Base-by-base conservation (phyloP, 1,284 basidiomycete species). In the Somion occarium region DNA sequence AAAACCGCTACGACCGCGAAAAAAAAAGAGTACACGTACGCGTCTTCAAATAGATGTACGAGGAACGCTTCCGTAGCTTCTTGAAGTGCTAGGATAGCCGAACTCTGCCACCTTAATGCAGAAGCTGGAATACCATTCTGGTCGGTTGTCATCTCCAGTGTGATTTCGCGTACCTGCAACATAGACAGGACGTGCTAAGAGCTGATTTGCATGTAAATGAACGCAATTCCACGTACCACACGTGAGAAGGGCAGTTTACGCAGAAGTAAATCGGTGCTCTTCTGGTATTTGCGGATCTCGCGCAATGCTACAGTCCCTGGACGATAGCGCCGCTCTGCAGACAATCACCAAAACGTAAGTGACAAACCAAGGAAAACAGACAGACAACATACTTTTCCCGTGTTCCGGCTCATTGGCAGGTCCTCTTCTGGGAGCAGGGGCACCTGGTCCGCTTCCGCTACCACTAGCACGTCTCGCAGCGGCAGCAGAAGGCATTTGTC, bases 31-130 rank as follows among this genome's bases (percentile, higher is more conserved):
- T 5, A 41, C 19, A 88, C 93, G 74, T 67, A 96, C 88, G 94
- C 91, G 69, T 98, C 94, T 70, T 98, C 94, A 59, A 98, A 97
- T 38, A 98, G 72, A 71, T 97, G 93, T 13, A 98, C 90, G 12
- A 98, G 74, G 62, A 85, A 98, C 13, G 94, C 93, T 69, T 98
- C 94, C 23, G 93, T 91, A 7, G 94, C 94, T 70, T 98, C 94
- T 64, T 98, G 94, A 52, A 98, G 70, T 2, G 95, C 95, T 55
- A 93, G 66, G 50, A 98, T 78, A 3, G 94, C 94, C 11, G 91
- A 90, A 54, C 82, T 89, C 68, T 98, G 94, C 94, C 94, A 98
- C 44, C 94, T 78, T 50, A 97, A 69, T 38, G 82, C 87, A 0
- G 73, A 64, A 18, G 76, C 76, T 53, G 72, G 72, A 65, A 81